phyloP scores from a whole-genome alignment of 108 stramenopile species.

The Skeletonema menzelii region DNA sequence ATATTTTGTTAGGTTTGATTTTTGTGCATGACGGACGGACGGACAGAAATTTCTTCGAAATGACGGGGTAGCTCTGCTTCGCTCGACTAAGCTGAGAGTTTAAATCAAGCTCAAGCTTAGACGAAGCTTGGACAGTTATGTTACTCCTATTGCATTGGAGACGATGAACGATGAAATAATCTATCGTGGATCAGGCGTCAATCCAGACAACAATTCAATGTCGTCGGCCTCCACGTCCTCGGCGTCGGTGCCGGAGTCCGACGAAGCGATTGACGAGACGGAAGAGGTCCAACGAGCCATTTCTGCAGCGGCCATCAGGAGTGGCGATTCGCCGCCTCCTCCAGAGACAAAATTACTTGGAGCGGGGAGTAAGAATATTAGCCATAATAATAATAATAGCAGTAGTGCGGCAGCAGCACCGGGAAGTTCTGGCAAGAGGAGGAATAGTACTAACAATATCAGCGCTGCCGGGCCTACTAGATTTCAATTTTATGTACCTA shows the following conservation, averaged over 20 bases:
- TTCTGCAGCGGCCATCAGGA: not conserved
- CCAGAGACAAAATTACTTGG: slow-evolving; percentile 1
- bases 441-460: not conserved
- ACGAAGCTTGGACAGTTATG: too few relatives aligned
- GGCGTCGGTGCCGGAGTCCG: slow-evolving; percentile 15
- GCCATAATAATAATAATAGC: not conserved
- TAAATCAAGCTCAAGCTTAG: too few relatives aligned
- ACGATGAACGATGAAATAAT: slow-evolving; percentile 48
- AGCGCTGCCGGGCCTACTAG: not conserved
- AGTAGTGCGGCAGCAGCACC: not conserved
- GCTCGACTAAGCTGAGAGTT: too few relatives aligned
- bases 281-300: not conserved
- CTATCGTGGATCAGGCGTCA: slow-evolving; percentile 7
- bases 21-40: too few relatives aligned
- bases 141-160: too few relatives aligned
- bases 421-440: not conserved
- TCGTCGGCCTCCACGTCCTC: not conserved
- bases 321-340: slow-evolving; percentile 7
- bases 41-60: too few relatives aligned
- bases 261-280: not conserved
- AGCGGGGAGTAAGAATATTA: not conserved
- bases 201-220: not conserved
- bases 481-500: slow-evolving; percentile 8
- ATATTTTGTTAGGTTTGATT: too few relatives aligned
- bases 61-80: too few relatives aligned